Base-by-base conservation (phyloP, 768 basidiomycete species). In the Naematelia encephala region DNA sequence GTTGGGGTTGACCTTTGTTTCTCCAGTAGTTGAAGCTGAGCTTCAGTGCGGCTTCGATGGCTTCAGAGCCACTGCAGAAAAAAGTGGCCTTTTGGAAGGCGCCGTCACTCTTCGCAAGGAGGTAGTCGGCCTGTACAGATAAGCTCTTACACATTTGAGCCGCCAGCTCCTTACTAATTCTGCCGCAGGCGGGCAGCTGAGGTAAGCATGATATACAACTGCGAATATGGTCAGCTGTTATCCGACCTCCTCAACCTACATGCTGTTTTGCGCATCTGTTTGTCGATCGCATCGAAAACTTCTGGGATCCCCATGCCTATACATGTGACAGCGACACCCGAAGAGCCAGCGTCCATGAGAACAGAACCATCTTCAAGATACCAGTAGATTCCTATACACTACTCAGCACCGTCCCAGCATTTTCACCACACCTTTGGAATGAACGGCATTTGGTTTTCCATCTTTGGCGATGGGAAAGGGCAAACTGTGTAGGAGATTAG, bases 131-230 rank as follows among this genome's bases (percentile, higher is more conserved):
- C n/a, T n/a, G n/a, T n/a, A n/a, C n/a, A n/a, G n/a, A n/a, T n/a
- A n/a, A n/a, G n/a, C n/a, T n/a, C n/a, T n/a, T n/a, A n/a, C n/a
- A n/a, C n/a, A n/a, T n/a, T n/a, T n/a, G n/a, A n/a, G n/a, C n/a
- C n/a, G n/a, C n/a, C n/a, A n/a, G n/a, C n/a, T n/a, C 44, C n/a
- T 23, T 46, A 23, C 44, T 4, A 46, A 23, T 19, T 46, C 44
- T 16, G n/a, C 44, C 5, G n/a, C 44, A 4, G 44, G 23, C 44
- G 4, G 4, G 23, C 23, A 83, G 53, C 62, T 81, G 60, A n/a
- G 22, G 23, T 45, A 21, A 27, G 47, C 21, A 4, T 10, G 23
- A 14, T 27, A 4, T 21, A 14, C 59, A 34, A 26, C n/a, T 16
- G n/a, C 44, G 44, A 46, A n/a, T 4, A 23, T 19, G n/a, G n/a